Evolutionary conservation across 805 yeast genomes (phyloP).

Genomic region (Sungouiozyma intestinalis): DNA sequence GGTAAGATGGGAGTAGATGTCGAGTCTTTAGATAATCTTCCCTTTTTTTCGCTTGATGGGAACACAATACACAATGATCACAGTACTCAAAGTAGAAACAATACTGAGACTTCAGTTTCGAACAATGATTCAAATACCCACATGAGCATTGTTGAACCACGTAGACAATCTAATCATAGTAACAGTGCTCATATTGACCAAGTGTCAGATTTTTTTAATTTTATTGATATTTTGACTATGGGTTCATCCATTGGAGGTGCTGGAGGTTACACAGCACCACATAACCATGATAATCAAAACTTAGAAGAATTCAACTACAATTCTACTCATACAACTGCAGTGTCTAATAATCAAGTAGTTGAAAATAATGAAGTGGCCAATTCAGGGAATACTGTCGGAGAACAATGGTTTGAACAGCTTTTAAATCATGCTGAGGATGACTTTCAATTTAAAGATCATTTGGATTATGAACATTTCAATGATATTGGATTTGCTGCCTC

Average conservation of each 20-base stretch:
- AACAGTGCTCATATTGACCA: background rate
- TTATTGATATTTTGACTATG: constrained; percentile 29
- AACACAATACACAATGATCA: background rate
- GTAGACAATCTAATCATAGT: background rate
- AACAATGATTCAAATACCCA: background rate
- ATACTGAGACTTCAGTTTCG: background rate
- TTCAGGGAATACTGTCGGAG: background rate
- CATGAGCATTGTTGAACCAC: too few species aligned
- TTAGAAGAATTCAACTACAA: constrained; percentile 28
- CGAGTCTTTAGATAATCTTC: constrained; percentile 19
- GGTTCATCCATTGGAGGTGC: constrained; percentile 34
- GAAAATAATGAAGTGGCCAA: background rate
- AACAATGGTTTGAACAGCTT: constrained; percentile 5
- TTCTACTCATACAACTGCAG: background rate
- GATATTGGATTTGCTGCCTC: constrained; percentile 43
- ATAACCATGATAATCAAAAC: constrained; percentile 22
- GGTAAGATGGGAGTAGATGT: constrained; percentile 20
- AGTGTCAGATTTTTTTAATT: background rate
- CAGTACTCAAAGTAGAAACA: background rate
- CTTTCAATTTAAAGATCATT: constrained; percentile 38
- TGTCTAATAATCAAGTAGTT: background rate
- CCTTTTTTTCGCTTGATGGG: constrained; percentile 17
- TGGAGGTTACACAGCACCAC: constrained; percentile 28
- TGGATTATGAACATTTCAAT: constrained; percentile 35
- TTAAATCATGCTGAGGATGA: constrained; percentile 30